A percentile compares a stretch with the other conserved stretches of the same genome.
phyloP scores from a whole-genome alignment of 2,329 filamentous ascomycete species.

The Penicillium sp. region DNA sequence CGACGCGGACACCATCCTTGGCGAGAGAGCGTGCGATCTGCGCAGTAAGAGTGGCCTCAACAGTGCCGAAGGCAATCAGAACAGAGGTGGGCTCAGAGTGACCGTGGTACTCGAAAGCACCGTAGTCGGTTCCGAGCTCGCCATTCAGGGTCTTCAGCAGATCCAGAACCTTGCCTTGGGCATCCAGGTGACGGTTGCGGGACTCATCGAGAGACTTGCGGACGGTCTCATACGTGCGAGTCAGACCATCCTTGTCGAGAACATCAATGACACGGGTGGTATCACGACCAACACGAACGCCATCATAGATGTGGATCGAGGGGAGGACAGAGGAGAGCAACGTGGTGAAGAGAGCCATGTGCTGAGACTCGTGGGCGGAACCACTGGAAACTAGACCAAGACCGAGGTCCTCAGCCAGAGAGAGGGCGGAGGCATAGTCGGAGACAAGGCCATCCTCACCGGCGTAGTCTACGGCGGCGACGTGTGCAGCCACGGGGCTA shows the following conservation, averaged over 20 bases:
- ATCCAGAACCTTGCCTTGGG: constrained; percentile 68
- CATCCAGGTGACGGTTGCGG: constrained; percentile 67
- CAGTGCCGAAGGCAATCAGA: constrained; percentile 86
- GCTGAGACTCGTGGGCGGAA: constrained; percentile 87
- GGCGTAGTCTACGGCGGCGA: constrained; percentile 85
- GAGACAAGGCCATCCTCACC: constrained; percentile 71
- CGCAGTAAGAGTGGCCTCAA: constrained; percentile 80
- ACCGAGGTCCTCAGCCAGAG: constrained; percentile 83
- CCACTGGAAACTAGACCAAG: constrained; percentile 80
- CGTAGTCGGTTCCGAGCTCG: constrained; percentile 90
- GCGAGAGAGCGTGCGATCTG: constrained; percentile 75
- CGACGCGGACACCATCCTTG: constrained; percentile 71
- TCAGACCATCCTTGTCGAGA: constrained; percentile 69
- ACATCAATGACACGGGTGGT: constrained; percentile 78
- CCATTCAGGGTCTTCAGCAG: constrained; percentile 76
- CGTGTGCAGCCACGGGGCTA: constrained; percentile 87
- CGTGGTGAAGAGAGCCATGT: constrained; percentile 89
- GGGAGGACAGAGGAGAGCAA: constrained; percentile 74
- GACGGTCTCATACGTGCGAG: constrained; percentile 66
- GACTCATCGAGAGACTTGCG: constrained; percentile 60
- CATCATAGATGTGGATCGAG: constrained; percentile 86
- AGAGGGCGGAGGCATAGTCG: constrained; percentile 79
- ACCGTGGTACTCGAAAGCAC: constrained; percentile 90
- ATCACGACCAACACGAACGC: constrained; percentile 76
- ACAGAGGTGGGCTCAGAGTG: constrained; percentile 77